Evolutionary conservation across 2,329 filamentous ascomycete species (phyloP).

Genomic region (Cryphonectria nitschkei): DNA sequence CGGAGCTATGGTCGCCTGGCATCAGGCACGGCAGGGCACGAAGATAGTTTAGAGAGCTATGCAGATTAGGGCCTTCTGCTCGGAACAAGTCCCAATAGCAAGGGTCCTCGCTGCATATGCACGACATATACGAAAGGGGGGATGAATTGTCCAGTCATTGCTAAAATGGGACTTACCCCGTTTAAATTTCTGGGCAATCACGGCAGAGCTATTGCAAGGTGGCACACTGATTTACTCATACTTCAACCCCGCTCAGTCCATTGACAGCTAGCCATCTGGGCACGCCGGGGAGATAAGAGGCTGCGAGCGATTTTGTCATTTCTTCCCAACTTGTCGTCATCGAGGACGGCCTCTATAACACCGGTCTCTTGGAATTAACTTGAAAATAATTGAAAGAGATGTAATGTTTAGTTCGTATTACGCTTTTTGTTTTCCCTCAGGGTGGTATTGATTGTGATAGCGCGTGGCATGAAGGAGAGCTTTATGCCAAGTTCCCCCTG

Average conservation of each 20-base stretch:
- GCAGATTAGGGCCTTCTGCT: neutral
- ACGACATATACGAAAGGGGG: slow-evolving; percentile 10
- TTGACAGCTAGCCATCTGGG: slow-evolving; percentile 1
- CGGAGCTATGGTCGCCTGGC: too few relatives aligned
- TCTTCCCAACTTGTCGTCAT: slow-evolving; percentile 10
- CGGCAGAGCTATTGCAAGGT: neutral
- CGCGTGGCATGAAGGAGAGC: neutral
- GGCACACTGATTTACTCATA: neutral
- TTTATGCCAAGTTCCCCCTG: neutral
- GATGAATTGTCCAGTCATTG: neutral
- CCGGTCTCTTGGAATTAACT: neutral
- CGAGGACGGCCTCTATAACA: slow-evolving; percentile 9
- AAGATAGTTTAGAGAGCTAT: neutral
- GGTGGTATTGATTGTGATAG: neutral
- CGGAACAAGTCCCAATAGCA: neutral
- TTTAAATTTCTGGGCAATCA: neutral
- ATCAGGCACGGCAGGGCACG: neutral
- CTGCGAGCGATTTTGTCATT: slow-evolving; percentile 14
- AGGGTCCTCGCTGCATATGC: slow-evolving; percentile 19
- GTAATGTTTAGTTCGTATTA: neutral
- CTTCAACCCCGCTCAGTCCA: slow-evolving; percentile 3
- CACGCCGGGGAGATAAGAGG: slow-evolving; percentile 16
- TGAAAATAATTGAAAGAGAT: neutral
- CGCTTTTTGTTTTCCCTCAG: neutral
- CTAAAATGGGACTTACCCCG: neutral